These are phyloP conservation scores for Chrysopogon serrulatus DNA, from an alignment of 176 grass and related monocot species.

Conservation along the genomic window DNA sequence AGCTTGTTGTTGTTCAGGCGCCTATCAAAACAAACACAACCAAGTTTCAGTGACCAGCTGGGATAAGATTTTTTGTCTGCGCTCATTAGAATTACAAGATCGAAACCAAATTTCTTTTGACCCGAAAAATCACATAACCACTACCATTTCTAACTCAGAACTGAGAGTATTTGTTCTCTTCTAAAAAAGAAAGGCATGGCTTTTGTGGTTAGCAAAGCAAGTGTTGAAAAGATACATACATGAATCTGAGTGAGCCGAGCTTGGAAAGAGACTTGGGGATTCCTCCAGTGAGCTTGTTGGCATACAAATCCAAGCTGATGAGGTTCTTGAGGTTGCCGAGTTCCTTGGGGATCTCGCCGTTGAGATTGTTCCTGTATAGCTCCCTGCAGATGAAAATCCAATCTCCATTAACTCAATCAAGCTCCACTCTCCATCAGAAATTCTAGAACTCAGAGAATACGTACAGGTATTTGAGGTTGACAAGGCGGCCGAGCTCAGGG, in stretches of 20 bases:
- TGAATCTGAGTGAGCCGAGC: conserved; percentile 76
- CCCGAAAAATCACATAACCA: neutral
- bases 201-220: neutral
- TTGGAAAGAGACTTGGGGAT: conserved; percentile 88
- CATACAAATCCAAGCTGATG: conserved; percentile 96
- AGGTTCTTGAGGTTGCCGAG: conserved; percentile 85
- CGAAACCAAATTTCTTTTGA: neutral
- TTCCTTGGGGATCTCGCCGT: conserved; percentile 68
- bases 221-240: conserved; percentile 42
- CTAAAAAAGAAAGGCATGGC: neutral
- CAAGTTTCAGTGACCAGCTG: neutral
- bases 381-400: conserved; percentile 53
- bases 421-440: neutral
- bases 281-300: conserved; percentile 61
- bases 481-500: conserved; percentile 76
- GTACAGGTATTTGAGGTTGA: conserved; percentile 86
- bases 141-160: neutral
- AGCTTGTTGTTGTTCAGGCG: conserved; percentile 89
- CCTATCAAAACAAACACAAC: conserved; percentile 32
- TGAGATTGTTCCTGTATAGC: conserved; percentile 78
- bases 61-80: neutral
- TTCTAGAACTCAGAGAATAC: conserved; percentile 3
- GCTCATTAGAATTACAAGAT: neutral
- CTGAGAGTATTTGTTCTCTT: neutral
- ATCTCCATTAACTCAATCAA: neutral